Evolutionary conservation across 441 rosid genomes (phyloP).

Genomic region (Populus tomentosa): DNA sequence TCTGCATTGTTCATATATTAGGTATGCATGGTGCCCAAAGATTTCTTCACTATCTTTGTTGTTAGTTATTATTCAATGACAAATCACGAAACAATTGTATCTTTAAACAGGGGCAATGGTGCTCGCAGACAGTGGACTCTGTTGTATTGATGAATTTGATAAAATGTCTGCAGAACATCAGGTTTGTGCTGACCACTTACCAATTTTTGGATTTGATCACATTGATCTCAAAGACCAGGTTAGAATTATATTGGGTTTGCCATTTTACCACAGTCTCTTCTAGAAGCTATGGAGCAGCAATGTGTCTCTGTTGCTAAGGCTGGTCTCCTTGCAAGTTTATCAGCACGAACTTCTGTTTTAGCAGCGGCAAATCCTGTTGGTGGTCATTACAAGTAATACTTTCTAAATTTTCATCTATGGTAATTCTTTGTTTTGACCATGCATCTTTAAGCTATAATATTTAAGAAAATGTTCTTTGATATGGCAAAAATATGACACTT

Average conservation of each 20-base stretch:
- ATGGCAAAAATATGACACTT: neutral
- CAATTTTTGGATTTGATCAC: conserved; percentile 11
- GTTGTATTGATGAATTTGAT: conserved; percentile 98
- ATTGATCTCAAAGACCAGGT: conserved; percentile 15
- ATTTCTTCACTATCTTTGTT: neutral
- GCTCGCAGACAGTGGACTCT: conserved; percentile 93
- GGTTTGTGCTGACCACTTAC: conserved; percentile 40
- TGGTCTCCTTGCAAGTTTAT: conserved; percentile 94
- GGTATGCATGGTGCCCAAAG: neutral
- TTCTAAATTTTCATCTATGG: conserved; percentile 10
- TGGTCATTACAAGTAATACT: conserved; percentile 90
- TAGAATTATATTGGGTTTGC: conserved; percentile 18
- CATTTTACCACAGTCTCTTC: conserved; percentile 54
- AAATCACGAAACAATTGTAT: neutral
- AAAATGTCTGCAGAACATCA: conserved; percentile 99
- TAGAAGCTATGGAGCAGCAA: conserved; percentile 99
- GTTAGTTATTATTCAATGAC: neutral
- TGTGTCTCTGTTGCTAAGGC: conserved; percentile 99
- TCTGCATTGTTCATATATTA: neutral
- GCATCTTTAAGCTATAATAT: neutral
- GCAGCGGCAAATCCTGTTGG: conserved; percentile 99
- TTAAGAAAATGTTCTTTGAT: neutral
- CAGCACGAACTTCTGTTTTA: conserved; percentile 94
- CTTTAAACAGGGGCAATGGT: conserved; percentile 92
- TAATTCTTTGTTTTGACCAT: conserved; percentile 2